These are phyloP conservation scores for Huntiella abstrusa DNA, from an alignment of 2,329 filamentous ascomycete species.

Conservation along the genomic window DNA sequence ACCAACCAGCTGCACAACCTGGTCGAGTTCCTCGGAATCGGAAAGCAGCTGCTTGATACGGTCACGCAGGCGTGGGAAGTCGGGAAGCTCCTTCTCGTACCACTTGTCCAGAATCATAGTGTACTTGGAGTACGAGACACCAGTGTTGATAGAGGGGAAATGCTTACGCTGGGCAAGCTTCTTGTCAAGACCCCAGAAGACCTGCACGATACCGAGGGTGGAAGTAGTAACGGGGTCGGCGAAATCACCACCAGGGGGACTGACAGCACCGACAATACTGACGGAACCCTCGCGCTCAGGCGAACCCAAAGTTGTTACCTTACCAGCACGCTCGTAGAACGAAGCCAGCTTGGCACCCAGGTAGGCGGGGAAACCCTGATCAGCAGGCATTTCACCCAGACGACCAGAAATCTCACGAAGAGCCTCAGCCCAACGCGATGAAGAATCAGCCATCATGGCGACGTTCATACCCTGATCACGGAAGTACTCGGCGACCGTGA, in stretches of 20 bases:
- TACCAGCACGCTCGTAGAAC: constrained; percentile 97
- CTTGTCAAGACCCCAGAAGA: constrained; percentile 99
- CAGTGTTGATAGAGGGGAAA: constrained; percentile 96
- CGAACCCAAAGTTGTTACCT: constrained; percentile 67
- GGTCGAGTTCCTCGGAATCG: constrained; percentile 91
- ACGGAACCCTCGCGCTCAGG: constrained; percentile 81
- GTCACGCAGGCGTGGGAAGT: constrained; percentile 84
- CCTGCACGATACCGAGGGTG: constrained; percentile 92
- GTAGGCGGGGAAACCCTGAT: constrained; percentile 98
- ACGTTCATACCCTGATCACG: constrained; percentile 92
- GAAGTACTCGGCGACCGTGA: constrained; percentile 92
- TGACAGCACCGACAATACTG: constrained; percentile 94
- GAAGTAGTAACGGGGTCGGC: constrained; percentile 90
- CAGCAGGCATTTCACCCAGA: constrained; percentile 97
- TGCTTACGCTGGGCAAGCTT: constrained; percentile 98
- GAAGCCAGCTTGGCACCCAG: constrained; percentile 90
- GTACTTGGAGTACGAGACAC: constrained; percentile 92
- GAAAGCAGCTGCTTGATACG: constrained; percentile 86
- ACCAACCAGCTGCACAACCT: constrained; percentile 94
- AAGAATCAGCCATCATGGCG: constrained; percentile 99
- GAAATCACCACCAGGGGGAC: constrained; percentile 95
- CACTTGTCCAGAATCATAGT: constrained; percentile 73
- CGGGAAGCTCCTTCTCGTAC: constrained; percentile 84
- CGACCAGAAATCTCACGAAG: constrained; percentile 97
- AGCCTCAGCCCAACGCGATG: constrained; percentile 95